Conservation (phyloP, 371 early-diverging fungal species). For the Mucor saturninus region DNA sequence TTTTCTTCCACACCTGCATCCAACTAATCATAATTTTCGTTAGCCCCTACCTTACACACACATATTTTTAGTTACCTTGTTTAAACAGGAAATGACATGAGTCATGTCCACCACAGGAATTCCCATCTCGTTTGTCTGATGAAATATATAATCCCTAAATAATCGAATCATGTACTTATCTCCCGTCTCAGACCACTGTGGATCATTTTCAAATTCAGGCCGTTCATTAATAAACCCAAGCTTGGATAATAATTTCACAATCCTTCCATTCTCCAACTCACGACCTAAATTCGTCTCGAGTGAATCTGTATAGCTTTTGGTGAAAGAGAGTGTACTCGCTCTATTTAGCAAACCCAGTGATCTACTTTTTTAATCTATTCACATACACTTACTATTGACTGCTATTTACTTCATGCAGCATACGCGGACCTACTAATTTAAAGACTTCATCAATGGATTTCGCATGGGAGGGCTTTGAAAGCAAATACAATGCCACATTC, state of each 20-base stretch:
- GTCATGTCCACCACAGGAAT: constrained; percentile 87
- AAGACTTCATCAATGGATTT: constrained; percentile 87
- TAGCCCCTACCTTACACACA: too few species aligned
- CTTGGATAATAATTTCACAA: constrained; percentile 83
- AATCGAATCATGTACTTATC: constrained; percentile 94
- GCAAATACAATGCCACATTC: constrained; percentile 79
- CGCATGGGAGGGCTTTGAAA: constrained; percentile 74
- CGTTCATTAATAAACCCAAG: constrained; percentile 95
- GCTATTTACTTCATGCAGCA: constrained; percentile 77
- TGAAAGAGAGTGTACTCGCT: background rate
- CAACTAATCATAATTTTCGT: constrained; percentile 54
- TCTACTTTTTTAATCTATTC: too few species aligned
- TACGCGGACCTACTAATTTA: constrained; percentile 78
- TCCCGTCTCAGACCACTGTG: constrained; percentile 96
- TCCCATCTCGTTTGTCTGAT: constrained; percentile 90
- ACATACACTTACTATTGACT: constrained; percentile 61
- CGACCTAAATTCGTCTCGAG: constrained; percentile 77
- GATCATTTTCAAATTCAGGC: constrained; percentile 91
- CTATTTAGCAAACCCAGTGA: too few species aligned
- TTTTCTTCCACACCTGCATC: constrained; percentile 93
- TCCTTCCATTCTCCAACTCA: constrained; percentile 90
- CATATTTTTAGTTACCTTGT: constrained; percentile 70
- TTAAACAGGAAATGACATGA: constrained; percentile 92
- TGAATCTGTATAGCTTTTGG: constrained; percentile 70
- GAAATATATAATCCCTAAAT: constrained; percentile 96